A percentile compares a stretch with the other conserved stretches of the same genome.
Conservation (phyloP, 2,329 filamentous ascomycete species). For the Fusarium brachygibbosum region DNA sequence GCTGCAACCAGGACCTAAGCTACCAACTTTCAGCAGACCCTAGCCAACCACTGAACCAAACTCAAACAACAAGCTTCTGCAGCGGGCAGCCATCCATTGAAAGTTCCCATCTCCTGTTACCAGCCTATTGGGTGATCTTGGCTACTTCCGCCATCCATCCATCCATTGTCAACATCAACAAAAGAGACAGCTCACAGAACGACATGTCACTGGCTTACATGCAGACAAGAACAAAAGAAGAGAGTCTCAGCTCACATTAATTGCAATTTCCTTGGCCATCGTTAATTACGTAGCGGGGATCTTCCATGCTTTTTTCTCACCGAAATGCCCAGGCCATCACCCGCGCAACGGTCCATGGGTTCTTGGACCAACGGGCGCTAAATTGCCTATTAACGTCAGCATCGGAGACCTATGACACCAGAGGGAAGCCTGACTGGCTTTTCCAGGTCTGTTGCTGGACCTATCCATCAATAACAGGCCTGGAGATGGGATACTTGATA, state of each 20-base stretch:
- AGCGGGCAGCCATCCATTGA: background rate
- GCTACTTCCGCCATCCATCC: background rate
- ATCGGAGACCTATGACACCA: conserved; percentile 11
- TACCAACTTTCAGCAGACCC: conserved; percentile 19
- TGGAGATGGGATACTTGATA: conserved; percentile 15
- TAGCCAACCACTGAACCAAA: conserved; percentile 25
- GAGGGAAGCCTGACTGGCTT: background rate
- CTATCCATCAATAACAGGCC: conserved; percentile 3
- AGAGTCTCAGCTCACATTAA: background rate
- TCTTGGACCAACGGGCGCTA: conserved; percentile 26
- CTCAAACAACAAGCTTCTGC: conserved; percentile 22
- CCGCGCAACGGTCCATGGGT: conserved; percentile 33
- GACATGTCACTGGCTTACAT: conserved; percentile 12
- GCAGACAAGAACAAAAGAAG: background rate
- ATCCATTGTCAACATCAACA: conserved; percentile 3
- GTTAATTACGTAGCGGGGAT: conserved; percentile 13
- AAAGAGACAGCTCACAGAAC: background rate
- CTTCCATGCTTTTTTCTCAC: conserved; percentile 19
- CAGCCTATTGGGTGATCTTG: conserved; percentile 31
- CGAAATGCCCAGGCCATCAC: conserved; percentile 30
- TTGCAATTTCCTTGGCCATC: conserved; percentile 16
- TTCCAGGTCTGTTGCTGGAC: background rate
- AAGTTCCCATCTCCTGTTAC: conserved; percentile 14
- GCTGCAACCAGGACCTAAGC: conserved; percentile 13
- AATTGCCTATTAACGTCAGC: conserved; percentile 20